These are phyloP conservation scores for Acacia concinna DNA, from an alignment of 331 rosid species.

Conservation along the genomic window DNA sequence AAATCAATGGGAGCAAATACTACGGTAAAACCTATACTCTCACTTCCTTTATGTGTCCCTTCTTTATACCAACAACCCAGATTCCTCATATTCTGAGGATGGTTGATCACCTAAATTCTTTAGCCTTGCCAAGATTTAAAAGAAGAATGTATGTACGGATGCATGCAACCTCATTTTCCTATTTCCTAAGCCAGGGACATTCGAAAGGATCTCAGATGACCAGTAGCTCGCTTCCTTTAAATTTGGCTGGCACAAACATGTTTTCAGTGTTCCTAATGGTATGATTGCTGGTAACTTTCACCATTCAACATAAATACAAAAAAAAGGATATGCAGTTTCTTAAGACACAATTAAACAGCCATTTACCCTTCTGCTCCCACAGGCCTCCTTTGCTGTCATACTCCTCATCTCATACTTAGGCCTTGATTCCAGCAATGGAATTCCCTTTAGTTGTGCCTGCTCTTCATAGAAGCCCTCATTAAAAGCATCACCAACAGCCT, in stretches of 20 bases:
- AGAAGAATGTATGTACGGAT: background rate
- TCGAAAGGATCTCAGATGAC: background rate
- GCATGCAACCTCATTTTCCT: background rate
- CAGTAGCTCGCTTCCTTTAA: background rate
- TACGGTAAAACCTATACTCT: background rate
- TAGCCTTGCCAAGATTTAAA: background rate
- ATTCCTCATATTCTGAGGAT: background rate
- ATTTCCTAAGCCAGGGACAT: background rate
- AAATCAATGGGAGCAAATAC: background rate
- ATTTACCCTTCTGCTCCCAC: conserved; percentile 76
- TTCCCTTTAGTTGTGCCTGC: conserved; percentile 78
- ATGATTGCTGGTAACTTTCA: conserved; percentile 1
- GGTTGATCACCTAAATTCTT: background rate
- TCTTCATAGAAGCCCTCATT: conserved; percentile 94
- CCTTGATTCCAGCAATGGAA: conserved; percentile 90
- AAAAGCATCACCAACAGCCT: conserved; percentile 99
- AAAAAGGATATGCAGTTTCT: conserved; percentile 17
- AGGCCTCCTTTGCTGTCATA: conserved; percentile 91
- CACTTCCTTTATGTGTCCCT: background rate
- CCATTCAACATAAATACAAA: conserved; percentile 16
- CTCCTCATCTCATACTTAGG: conserved; percentile 94
- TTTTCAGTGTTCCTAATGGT: background rate
- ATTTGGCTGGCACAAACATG: background rate
- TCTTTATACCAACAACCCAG: background rate
- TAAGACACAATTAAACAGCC: conserved; percentile 3